phyloP scores from a whole-genome alignment of 805 yeast genomes.

The Candida multigemmis region DNA sequence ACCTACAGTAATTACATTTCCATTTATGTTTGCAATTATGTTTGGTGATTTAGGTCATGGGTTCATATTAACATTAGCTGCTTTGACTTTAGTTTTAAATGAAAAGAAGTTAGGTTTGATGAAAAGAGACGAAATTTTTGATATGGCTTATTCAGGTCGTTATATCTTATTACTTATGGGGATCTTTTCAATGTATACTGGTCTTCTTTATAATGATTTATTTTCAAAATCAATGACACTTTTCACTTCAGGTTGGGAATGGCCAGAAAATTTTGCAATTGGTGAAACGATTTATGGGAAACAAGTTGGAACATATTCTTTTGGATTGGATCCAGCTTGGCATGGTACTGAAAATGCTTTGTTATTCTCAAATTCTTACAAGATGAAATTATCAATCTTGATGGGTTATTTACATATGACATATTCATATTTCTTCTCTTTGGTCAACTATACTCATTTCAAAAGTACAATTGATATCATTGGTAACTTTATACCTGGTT shows the following conservation, averaged over 20 bases:
- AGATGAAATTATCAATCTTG: constrained; percentile 91
- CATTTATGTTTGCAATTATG: constrained; percentile 98
- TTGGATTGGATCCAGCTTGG: constrained; percentile 94
- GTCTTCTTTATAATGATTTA: constrained; percentile 85
- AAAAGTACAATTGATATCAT: constrained; percentile 68
- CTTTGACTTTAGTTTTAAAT: constrained; percentile 58
- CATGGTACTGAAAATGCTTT: constrained; percentile 93
- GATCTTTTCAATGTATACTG: constrained; percentile 88
- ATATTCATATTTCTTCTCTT: constrained; percentile 77
- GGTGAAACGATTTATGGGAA: constrained; percentile 67
- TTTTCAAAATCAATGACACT: constrained; percentile 87
- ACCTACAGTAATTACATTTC: constrained; percentile 91
- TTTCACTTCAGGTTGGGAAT: constrained; percentile 86
- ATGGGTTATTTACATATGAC: constrained; percentile 96
- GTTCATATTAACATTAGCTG: constrained; percentile 67
- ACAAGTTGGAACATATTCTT: constrained; percentile 58
- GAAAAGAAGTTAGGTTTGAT: constrained; percentile 62
- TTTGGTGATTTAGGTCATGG: constrained; percentile 99
- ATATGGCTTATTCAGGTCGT: constrained; percentile 92
- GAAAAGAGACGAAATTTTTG: constrained; percentile 87
- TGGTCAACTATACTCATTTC: constrained; percentile 68
- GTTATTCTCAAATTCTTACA: constrained; percentile 87
- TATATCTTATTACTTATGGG: constrained; percentile 92
- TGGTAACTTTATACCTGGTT: constrained; percentile 92
- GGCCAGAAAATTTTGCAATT: constrained; percentile 68